phyloP scores from a whole-genome alignment of 1,284 basidiomycete genomes.

The Ganoderma sinense region DNA sequence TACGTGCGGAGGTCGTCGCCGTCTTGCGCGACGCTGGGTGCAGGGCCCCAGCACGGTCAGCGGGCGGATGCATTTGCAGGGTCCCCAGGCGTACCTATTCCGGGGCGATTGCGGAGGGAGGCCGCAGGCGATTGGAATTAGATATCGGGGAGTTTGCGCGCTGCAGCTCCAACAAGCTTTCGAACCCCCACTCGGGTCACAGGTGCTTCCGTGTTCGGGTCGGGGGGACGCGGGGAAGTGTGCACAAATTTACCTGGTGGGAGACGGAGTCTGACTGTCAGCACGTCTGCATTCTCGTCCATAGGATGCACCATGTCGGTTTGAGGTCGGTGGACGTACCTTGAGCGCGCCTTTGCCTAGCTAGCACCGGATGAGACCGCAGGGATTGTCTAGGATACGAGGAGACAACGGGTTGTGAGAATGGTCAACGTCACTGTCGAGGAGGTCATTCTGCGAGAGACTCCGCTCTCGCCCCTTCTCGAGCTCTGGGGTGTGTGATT shows the following conservation, averaged over 20 bases:
- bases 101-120: not conserved
- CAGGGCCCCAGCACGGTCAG: not conserved
- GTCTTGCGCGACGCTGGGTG: not conserved
- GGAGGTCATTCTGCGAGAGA: not conserved
- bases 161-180: not conserved
- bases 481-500: not conserved
- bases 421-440: not conserved
- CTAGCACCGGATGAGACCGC: not conserved
- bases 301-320: no score
- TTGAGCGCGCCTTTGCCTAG: not conserved
- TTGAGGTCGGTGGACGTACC: not conserved
- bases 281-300: not conserved
- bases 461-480: not conserved
- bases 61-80: constrained; percentile 1
- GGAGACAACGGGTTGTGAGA: not conserved
- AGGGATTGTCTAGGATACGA: not conserved
- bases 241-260: not conserved
- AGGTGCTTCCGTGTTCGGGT: not conserved
- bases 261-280: not conserved
- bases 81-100: not conserved
- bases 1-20: not conserved
- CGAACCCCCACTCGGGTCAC: not conserved
- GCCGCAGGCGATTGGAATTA: not conserved
- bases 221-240: not conserved
- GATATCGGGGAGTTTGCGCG: not conserved